These are phyloP conservation scores for Termitomyces sp. DNA, from an alignment of 768 basidiomycete species.

Conservation along the genomic window DNA sequence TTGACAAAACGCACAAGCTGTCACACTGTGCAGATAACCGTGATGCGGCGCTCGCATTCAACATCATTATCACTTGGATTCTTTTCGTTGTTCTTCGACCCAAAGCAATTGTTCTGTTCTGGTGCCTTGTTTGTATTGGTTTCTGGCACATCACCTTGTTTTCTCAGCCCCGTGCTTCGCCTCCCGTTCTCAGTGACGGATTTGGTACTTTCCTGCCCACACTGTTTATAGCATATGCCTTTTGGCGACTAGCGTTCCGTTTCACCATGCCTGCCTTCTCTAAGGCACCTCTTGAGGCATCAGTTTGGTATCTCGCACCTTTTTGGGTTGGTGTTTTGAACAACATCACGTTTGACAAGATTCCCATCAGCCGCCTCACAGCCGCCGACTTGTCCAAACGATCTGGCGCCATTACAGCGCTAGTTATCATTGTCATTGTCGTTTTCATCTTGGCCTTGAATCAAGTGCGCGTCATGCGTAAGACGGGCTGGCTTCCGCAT, in stretches of 20 bases:
- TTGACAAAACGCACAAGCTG: conserved; percentile 42
- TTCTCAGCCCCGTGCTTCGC: conserved; percentile 61
- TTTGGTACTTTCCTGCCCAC: conserved; percentile 76
- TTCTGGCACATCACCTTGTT: conserved; percentile 85
- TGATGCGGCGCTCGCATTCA: conserved; percentile 64
- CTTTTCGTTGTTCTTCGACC: conserved; percentile 74
- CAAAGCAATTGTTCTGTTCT: conserved; percentile 60
- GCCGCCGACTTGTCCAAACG: conserved; percentile 60
- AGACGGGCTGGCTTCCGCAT: conserved; percentile 77
- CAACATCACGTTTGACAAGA: conserved; percentile 64
- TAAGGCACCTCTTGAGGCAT: conserved; percentile 65
- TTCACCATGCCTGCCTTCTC: conserved; percentile 69
- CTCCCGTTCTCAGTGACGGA: conserved; percentile 66
- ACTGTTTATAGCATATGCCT: conserved; percentile 72
- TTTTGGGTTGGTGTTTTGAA: conserved; percentile 77
- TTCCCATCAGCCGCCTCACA: conserved; percentile 76
- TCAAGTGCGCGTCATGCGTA: conserved; percentile 77
- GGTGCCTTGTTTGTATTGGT: conserved; percentile 78
- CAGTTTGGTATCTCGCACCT: conserved; percentile 68
- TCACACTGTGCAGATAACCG: conserved; percentile 70
- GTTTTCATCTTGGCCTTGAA: conserved; percentile 59
- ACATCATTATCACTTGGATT: conserved; percentile 59
- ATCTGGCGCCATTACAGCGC: conserved; percentile 60
- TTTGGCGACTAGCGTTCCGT: conserved; percentile 74
- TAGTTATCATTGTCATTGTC: conserved; percentile 64